A percentile compares a stretch with the other conserved stretches of the same genome.
Evolutionary conservation across 306 rosid species (phyloP).

Genomic region (Fragaria vesca): DNA sequence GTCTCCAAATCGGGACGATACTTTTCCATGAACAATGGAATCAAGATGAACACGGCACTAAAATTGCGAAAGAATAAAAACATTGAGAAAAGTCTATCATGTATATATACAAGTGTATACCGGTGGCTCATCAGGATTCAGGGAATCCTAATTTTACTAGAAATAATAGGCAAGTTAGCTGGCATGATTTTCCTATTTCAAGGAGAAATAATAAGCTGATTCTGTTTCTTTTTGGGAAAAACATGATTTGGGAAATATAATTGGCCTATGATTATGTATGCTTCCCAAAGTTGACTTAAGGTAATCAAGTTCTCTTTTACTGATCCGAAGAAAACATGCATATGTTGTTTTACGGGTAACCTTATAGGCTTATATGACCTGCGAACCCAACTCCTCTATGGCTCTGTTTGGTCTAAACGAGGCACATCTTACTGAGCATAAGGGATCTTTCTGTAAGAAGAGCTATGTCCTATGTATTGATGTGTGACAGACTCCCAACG

Average conservation of each 20-base stretch:
- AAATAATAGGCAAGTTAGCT: neutral
- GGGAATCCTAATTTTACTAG: neutral
- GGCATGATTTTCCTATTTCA: neutral
- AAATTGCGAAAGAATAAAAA: neutral
- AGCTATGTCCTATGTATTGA: neutral
- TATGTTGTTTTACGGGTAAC: too few relatives aligned
- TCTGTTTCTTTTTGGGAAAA: neutral
- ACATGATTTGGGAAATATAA: neutral
- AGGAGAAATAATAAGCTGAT: neutral
- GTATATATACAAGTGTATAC: neutral
- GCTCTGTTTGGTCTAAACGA: neutral
- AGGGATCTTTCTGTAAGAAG: neutral
- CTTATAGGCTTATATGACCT: too few relatives aligned
- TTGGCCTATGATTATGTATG: neutral
- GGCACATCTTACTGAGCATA: too few relatives aligned
- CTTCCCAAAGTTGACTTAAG: neutral
- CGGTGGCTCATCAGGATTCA: neutral
- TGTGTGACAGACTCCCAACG: neutral
- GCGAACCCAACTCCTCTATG: too few relatives aligned
- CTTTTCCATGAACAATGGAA: constrained; percentile 49
- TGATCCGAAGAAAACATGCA: too few relatives aligned
- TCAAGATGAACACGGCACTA: neutral
- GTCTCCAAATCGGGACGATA: constrained; percentile 80
- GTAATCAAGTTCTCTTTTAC: neutral
- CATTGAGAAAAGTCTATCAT: neutral